Evolutionary conservation across 306 rosid species (phyloP).

Genomic region (Dicorynia guianensis): DNA sequence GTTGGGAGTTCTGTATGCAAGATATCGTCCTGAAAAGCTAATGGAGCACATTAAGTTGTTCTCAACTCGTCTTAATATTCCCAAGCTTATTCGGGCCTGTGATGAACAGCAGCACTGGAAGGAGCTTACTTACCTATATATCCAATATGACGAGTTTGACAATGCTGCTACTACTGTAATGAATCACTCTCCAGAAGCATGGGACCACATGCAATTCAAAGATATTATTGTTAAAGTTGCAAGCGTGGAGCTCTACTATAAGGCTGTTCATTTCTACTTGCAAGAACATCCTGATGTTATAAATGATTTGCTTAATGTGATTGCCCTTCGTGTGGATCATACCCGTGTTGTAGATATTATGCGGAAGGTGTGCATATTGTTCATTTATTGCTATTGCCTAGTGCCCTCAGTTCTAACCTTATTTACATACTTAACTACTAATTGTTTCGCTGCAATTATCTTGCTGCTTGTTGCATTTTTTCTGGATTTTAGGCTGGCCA

Average conservation of each 20-base stretch:
- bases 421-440: conserved; percentile 11
- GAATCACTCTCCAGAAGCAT: conserved; percentile 98
- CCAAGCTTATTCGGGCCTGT: conserved; percentile 96
- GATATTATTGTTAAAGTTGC: conserved; percentile 94
- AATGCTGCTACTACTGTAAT: conserved; percentile 94
- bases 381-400: not conserved
- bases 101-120: conserved; percentile 98
- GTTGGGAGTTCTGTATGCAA: conserved; percentile 94
- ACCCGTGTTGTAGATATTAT: conserved; percentile 95
- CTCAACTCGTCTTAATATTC: conserved; percentile 91
- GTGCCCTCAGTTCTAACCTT: conserved; percentile 7
- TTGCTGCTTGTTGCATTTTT: conserved; percentile 19
- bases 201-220: conserved; percentile 99
- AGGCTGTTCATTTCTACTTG: conserved; percentile 96
- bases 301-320: conserved; percentile 89
- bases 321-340: conserved; percentile 96
- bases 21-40: conserved; percentile 91
- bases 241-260: conserved; percentile 92
- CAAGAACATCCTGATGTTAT: conserved; percentile 95
- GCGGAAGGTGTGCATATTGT: conserved; percentile 70
- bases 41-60: conserved; percentile 97
- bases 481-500: conserved; percentile 78
- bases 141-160: conserved; percentile 96
- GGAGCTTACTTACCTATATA: conserved; percentile 85
- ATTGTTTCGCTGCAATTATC: conserved; percentile 17